Conservation (phyloP, 441 rosid species). For the Populus tomentosa region DNA sequence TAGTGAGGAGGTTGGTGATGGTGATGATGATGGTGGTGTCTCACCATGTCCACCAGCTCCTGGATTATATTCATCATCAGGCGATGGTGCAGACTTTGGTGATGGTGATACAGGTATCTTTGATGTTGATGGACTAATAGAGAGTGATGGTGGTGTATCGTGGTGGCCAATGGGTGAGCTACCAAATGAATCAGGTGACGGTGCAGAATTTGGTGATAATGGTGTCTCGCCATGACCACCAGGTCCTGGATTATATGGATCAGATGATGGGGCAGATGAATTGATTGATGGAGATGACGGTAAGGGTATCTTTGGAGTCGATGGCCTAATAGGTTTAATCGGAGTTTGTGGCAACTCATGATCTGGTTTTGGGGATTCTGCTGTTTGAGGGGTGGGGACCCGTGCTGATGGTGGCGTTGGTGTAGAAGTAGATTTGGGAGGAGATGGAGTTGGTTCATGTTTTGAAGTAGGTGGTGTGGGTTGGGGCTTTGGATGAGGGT, state of each 20-base stretch:
- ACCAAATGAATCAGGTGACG: too few relatives aligned
- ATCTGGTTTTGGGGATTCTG: constrained; percentile 16
- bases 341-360: background rate
- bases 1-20: too few relatives aligned
- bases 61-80: too few relatives aligned
- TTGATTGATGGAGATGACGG: background rate
- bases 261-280: constrained; percentile 1
- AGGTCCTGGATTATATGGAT: background rate
- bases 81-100: too few relatives aligned
- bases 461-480: background rate
- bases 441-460: constrained; percentile 6
- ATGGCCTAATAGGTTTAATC: constrained; percentile 6
- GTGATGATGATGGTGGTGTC: constrained; percentile 13
- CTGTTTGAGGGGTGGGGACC: constrained; percentile 4
- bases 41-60: background rate
- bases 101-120: too few relatives aligned
- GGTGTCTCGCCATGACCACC: too few relatives aligned
- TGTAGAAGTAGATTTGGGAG: constrained; percentile 5
- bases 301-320: background rate
- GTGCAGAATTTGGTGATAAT: too few relatives aligned
- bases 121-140: too few relatives aligned
- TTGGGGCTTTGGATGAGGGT: background rate
- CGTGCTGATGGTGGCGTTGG: constrained; percentile 10
- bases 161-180: too few relatives aligned
- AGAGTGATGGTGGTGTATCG: too few relatives aligned